These are phyloP conservation scores for Eruca vesicaria DNA, from an alignment of 441 rosid species.

Conservation along the genomic window DNA sequence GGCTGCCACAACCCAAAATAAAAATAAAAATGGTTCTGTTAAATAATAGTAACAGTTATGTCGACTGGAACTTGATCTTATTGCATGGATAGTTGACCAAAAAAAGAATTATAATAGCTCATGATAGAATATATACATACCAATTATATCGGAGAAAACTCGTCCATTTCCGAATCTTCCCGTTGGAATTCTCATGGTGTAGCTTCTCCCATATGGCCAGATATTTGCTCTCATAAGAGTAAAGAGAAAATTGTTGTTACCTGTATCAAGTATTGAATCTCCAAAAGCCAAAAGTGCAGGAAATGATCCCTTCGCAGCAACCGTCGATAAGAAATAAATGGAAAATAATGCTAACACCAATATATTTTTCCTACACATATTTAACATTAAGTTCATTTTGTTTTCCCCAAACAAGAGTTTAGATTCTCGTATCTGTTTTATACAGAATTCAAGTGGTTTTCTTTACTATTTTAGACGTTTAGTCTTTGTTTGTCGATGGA, in stretches of 20 bases:
- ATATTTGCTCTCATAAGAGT: slow-evolving; percentile 42
- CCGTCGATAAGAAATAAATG: slow-evolving; percentile 7
- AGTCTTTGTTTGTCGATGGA: slow-evolving; percentile 31
- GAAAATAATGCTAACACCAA: slow-evolving; percentile 17
- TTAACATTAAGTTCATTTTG: slow-evolving; percentile 8
- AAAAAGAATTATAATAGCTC: background rate
- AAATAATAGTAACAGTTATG: background rate
- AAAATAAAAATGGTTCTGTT: background rate
- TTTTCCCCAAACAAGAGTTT: background rate
- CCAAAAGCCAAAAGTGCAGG: slow-evolving; percentile 51
- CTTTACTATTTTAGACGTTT: slow-evolving; percentile 24
- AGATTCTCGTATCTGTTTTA: background rate
- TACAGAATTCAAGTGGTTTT: slow-evolving; percentile 4
- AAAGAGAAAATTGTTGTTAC: slow-evolving; percentile 48
- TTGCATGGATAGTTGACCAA: background rate
- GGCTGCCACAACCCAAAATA: slow-evolving; percentile 43
- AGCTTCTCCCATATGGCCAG: slow-evolving; percentile 57
- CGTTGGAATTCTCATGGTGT: slow-evolving; percentile 32
- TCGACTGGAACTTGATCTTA: background rate
- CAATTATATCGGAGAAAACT: slow-evolving; percentile 45
- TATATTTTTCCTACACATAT: slow-evolving; percentile 6
- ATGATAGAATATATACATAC: slow-evolving; percentile 33
- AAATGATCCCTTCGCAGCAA: slow-evolving; percentile 26
- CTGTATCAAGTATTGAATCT: slow-evolving; percentile 57
- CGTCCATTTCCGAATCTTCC: slow-evolving; percentile 60